Base-by-base conservation (phyloP, 2,329 filamentous ascomycete species). In the Epichloe uncinata region DNA sequence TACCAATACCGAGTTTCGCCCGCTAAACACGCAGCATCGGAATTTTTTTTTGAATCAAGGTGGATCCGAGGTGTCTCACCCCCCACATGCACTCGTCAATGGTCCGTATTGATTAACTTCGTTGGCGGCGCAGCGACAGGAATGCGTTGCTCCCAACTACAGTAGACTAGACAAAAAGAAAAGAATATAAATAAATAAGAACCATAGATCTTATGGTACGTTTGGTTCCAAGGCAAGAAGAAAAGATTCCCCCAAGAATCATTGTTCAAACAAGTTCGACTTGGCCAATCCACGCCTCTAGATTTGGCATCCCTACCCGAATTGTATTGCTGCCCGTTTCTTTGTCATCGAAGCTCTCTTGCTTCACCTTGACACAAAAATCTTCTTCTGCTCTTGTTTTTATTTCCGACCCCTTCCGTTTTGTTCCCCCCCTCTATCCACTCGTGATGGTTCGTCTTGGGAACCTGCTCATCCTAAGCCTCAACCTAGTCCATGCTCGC, bases 61-160 rank as follows among this genome's bases (percentile, higher is more conserved):
- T 33, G 44, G 34, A 15, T 22, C 44, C 40, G 13, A n/a, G 26
- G 8, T 30, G 26, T 30, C 26, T 30, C 26, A 30, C 26, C 26
- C 26, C 1, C 7, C n/a, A 30, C 30, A 30, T 30, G 30, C 8
- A 30, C 30, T 30, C 3, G 9, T 30, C 9, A 30, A 11, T 30
- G 26, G 36, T 37, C 36, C 36, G 7, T 12, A 49, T 40, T 30
- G 42, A 40, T 30, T 0, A 30, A 8, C 15, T 8, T 40, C 35
- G 49, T 50, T 47, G 47, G 18, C 46, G 33, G 34, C 53, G 41
- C 48, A 51, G 45, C 50, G 41, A 52, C 52, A 60, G 63, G 63
- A 65, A 66, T 65, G 63, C 52, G 59, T 63, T 61, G 59, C 62
- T 64, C 60, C 58, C 42, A 53, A 52, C 57, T 54, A 63, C 62